Evolutionary conservation across 176 grass and related monocot genomes (phyloP), one percentile per base, ranked within the genome.

Genomic region (Hordeum marinum): DNA sequence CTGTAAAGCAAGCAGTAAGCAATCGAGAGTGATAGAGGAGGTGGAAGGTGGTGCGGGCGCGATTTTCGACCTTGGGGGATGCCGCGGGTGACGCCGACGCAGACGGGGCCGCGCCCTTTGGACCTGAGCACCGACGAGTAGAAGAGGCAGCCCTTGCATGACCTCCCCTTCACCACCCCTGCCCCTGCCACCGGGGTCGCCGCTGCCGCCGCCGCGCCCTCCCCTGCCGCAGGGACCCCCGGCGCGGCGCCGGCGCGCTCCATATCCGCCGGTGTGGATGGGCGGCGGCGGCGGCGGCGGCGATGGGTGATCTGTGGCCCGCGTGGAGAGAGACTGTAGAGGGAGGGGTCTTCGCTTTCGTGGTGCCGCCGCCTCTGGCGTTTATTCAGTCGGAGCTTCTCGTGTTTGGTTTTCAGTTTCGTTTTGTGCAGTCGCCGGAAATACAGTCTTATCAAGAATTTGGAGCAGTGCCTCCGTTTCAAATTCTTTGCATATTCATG

Each of bases 141-240:
- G 84, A 80, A 98, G 62, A 98, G 95, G 59, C 89, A 93, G n/a
- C 95, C 95, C 82, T 95, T 98, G 81, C 92, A 98, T 1, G 95
- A 93, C 77, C 76, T 90, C 74, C 86, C 92, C 87, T 91, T 93
- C 50, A 52, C 75, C 68, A 75, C 12, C 13, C 72, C 86, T 12
- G 11, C 54, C 18, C 18, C 75, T 9, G 63, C 79, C 11, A 64
- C 63, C 40, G 27, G 10, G 5, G 78, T 20, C 29, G 78, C 12
- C 20, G 65, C 34, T 21, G 46, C 29, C 24, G 50, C 62, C 24
- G 45, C n/a, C 4, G 50, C 84, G 42, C 67, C 72, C 10, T 48
- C 42, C 34, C 74, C 69, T 20, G 64, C 27, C 60, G 79, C 24
- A 17, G 85, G 68, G 23, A 50, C 60, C 63, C 83, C 85, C 82